Base-by-base conservation (phyloP, 352 stramenopile genomes). In the Blastocystis sp. region DNA sequence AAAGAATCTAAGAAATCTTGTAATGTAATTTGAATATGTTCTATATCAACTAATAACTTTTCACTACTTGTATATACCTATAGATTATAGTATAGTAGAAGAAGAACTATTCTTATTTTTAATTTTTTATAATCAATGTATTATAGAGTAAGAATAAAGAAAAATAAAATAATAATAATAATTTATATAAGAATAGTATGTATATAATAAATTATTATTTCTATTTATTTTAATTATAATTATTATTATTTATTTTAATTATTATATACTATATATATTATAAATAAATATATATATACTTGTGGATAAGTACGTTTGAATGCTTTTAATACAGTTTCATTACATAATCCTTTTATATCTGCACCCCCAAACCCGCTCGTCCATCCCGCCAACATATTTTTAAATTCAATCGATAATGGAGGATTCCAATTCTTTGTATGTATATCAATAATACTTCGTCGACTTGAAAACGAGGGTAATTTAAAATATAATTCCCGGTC, bases 401-500 rank as follows among this genome's bases (percentile, higher is more conserved):
- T 23, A 55, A 86, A 81, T 0, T 45, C 34, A 1, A 73, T 64
- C 0, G 69, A 68, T 1, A 87, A 47, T 0, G 74, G 68, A 19
- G 81, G 80, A n/a, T 81, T 76, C 81, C 82, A 90, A 34, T 76
- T 70, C 33, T 74, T 77, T 3, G 80, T 81, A 66, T 90, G 80
- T 44, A 91, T 88, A 19, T 67, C 64, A 23, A 93, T 64, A 67
- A 93, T 91, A 21, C 79, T 73, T 49, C 76, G 72, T 0, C 83
- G 76, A 23, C 84, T 81, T 2, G 66, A 67, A 4, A 76, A 70
- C 39, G 83, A 82, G 1, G 83, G 83, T 6, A 93, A 55, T 33
- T 80, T 81, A 47, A 93, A 91, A 1, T 75, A 75, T 23, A 92
- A 65, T 58, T 91, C 80, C 36, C 82, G 77, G 65, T 92, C 83